Base-by-base conservation (phyloP, 2,329 filamentous ascomycete genomes). In the Dactylellina haptotyla region DNA sequence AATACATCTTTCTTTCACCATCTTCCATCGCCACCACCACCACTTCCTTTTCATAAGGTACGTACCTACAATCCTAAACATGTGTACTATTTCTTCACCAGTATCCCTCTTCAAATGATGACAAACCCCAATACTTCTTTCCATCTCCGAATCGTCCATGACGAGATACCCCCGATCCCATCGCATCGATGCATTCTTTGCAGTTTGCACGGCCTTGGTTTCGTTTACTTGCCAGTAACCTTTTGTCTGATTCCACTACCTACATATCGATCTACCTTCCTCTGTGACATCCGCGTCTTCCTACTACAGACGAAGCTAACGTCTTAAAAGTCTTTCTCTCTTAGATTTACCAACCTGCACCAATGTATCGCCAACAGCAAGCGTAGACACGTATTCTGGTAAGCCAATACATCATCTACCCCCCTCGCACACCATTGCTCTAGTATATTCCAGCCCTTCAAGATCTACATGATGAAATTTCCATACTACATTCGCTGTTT, bases 401-500 rank as follows among this genome's bases (percentile, higher is more conserved):
- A 56, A 50, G 3, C 10, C 32, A 18, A 28, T 34, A 37, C 23
- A 4, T 37, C 53, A 57, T 56, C 12, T 41, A n/a, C 4, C 37
- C 50, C 63, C 69, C 54, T 46, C 18, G 16, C 23, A 9, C 30
- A 12, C 25, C 10, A 9, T 26, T 56, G 18, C 43, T 39, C 65
- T 39, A 43, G 14, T 37, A 34, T 9, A 16, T 34, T 23, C 20
- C 20, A 30, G n/a, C n/a, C n/a, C n/a, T n/a, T n/a, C n/a, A 46
- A 69, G 58, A 67, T 66, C 56, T 56, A 23, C 28, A 51, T 56
- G 48, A 77, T 78, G 77, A 78, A 77, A 69, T 77, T 77, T 77
- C 61, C 76, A 77, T 77, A 70, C 65, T 76, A 77, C 77, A 78
- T 78, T 78, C 77, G 77, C 77, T 76, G 75, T 78, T 78, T 78